These are phyloP conservation scores for Oehlia diaphana DNA, from an alignment of 192 early-diverging fungal genomes.

Conservation along the genomic window DNA sequence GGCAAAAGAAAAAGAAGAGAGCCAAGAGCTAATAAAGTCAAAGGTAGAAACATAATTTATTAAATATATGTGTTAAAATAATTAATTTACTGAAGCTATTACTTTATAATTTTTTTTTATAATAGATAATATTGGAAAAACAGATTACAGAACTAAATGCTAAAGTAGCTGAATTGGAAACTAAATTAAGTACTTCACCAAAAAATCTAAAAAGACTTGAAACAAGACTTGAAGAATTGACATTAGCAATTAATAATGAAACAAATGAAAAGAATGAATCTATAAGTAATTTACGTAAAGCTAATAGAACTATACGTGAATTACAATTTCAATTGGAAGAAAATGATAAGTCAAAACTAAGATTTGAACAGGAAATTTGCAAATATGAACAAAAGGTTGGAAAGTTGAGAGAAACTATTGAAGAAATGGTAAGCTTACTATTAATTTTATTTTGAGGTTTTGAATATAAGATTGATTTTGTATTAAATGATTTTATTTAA, in stretches of 20 bases:
- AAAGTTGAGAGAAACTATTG: constrained; percentile 61
- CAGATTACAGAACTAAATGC: constrained; percentile 77
- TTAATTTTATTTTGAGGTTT: not conserved
- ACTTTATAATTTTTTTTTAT: constrained; percentile 2
- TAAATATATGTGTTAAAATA: not conserved
- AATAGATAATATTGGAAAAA: constrained; percentile 72
- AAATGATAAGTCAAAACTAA: constrained; percentile 68
- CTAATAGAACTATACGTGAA: constrained; percentile 81
- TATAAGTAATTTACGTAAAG: constrained; percentile 56
- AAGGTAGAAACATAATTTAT: constrained; percentile 31
- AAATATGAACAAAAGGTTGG: constrained; percentile 71
- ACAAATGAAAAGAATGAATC: constrained; percentile 66
- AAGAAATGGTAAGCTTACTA: constrained; percentile 57
- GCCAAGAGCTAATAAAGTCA: constrained; percentile 49
- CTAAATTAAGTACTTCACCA: constrained; percentile 58
- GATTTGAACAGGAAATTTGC: constrained; percentile 66
- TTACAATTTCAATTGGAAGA: constrained; percentile 85
- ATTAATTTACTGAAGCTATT: not conserved
- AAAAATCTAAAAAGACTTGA: constrained; percentile 58
- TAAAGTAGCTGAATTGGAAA: constrained; percentile 77
- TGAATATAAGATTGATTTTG: not conserved
- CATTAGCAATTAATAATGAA: constrained; percentile 57
- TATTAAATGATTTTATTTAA: constrained; percentile 7
- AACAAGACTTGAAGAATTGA: constrained; percentile 62
- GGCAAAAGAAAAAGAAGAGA: constrained; percentile 68